phyloP scores from a whole-genome alignment of 2,329 filamentous ascomycete genomes.

The Dactylella cylindrospora region DNA sequence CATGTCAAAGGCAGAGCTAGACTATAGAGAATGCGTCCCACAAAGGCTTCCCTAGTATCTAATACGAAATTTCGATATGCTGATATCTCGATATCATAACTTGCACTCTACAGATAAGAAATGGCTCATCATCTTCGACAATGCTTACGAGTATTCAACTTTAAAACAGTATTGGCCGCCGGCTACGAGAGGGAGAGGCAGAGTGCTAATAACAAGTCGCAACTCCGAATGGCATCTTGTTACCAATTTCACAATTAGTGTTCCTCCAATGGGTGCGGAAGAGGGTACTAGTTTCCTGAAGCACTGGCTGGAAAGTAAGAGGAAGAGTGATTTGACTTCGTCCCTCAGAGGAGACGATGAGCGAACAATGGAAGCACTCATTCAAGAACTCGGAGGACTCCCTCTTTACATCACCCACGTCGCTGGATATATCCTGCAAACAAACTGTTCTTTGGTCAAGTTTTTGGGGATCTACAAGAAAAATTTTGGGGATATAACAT shows the following conservation, averaged over 20 bases:
- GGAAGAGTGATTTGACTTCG: not conserved
- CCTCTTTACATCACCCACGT: not conserved
- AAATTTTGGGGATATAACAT: not conserved
- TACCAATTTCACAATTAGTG: too few species aligned
- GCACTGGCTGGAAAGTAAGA: not conserved
- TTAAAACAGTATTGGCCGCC: not conserved
- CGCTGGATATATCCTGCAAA: not conserved
- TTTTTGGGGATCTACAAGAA: too few species aligned
- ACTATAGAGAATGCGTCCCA: too few species aligned
- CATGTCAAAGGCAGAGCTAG: too few species aligned
- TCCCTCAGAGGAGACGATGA: not conserved
- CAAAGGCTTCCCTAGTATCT: too few species aligned
- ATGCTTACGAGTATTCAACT: not conserved
- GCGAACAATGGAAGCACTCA: slow-evolving; percentile 2
- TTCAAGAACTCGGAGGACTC: not conserved
- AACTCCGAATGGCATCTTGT: too few species aligned
- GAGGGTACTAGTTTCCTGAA: not conserved
- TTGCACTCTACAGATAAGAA: not conserved
- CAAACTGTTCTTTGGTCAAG: not conserved
- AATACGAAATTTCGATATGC: too few species aligned
- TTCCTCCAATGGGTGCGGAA: not conserved
- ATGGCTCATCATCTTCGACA: slow-evolving; percentile 8
- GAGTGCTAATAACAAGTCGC: too few species aligned
- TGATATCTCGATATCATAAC: too few species aligned
- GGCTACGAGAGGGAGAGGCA: too few species aligned